Conservation (phyloP, 495 filamentous ascomycete genomes). For the Pyrenopolyporus hunteri region DNA sequence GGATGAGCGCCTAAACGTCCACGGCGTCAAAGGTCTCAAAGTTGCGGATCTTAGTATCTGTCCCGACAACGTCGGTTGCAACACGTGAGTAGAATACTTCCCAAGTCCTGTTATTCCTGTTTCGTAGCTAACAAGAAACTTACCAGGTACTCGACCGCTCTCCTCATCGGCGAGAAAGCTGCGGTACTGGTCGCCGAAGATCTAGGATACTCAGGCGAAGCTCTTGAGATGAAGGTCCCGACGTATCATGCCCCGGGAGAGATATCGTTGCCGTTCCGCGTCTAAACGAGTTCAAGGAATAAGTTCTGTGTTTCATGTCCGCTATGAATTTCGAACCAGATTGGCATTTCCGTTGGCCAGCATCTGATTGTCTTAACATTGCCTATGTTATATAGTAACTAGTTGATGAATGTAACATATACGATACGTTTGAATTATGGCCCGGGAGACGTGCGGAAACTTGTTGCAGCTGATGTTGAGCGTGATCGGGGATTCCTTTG, state of each 20-base stretch:
- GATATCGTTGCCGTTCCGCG: slow-evolving; percentile 41
- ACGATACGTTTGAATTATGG: too few species aligned
- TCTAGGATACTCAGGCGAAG: slow-evolving; percentile 74
- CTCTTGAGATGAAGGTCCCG: slow-evolving; percentile 76
- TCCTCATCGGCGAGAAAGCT: slow-evolving; percentile 85
- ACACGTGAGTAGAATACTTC: slow-evolving; percentile 62
- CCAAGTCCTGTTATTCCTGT: not conserved
- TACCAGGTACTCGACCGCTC: slow-evolving; percentile 66
- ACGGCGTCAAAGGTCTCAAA: slow-evolving; percentile 81
- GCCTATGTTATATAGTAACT: not conserved
- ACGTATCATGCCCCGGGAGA: slow-evolving; percentile 66
- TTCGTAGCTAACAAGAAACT: not conserved
- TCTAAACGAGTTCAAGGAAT: slow-evolving; percentile 14
- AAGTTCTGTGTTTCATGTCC: slow-evolving; percentile 1
- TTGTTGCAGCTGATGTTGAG: too few species aligned
- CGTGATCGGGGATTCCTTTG: too few species aligned
- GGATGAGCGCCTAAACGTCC: slow-evolving; percentile 79
- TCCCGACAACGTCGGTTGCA: slow-evolving; percentile 83
- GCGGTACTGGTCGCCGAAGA: slow-evolving; percentile 75
- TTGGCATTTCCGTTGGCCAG: slow-evolving; percentile 3
- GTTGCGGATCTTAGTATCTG: slow-evolving; percentile 82
- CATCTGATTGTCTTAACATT: too few species aligned
- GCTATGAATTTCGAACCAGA: slow-evolving; percentile 12
- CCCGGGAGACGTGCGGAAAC: too few species aligned
- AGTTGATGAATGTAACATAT: slow-evolving; percentile 23